Percentiles rank a stretch among this genome's conserved stretches.
phyloP scores from a whole-genome alignment of 257 asterid species.

The Schizonepeta tenuifolia region DNA sequence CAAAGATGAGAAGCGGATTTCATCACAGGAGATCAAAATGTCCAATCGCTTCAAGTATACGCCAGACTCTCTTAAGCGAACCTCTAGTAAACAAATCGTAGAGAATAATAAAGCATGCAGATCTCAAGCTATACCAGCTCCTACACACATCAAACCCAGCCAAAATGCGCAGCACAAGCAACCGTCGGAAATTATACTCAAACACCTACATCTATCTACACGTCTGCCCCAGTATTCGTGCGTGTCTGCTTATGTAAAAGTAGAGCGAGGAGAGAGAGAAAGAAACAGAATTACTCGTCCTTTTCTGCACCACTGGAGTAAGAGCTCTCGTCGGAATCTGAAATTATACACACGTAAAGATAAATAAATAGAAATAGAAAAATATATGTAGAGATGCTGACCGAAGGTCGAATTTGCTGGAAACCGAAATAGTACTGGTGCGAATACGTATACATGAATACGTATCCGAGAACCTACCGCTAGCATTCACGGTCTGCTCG shows the following conservation, averaged over 20 bases:
- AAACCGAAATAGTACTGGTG: conserved; percentile 38
- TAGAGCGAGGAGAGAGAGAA: conserved; percentile 21
- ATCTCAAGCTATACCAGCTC: conserved; percentile 44
- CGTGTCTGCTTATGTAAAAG: conserved; percentile 29
- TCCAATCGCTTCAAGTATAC: conserved; percentile 10
- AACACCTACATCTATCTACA: conserved; percentile 32
- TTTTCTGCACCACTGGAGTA: conserved; percentile 60
- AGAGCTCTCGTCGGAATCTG: conserved; percentile 80
- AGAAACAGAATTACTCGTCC: conserved; percentile 61
- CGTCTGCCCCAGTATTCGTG: conserved; percentile 32
- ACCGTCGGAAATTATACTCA: conserved; percentile 23
- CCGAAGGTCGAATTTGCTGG: conserved; percentile 33
- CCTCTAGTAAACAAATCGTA: conserved; percentile 36
- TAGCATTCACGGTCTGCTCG: conserved; percentile 44
- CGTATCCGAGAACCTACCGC: conserved; percentile 44
- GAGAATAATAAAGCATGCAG: conserved; percentile 41
- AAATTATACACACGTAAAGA: conserved; percentile 37
- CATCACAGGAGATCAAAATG: conserved; percentile 32
- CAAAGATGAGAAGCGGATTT: background rate
- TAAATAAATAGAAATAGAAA: conserved; percentile 7
- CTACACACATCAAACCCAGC: conserved; percentile 32
- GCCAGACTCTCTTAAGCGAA: conserved; percentile 29
- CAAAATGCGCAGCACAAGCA: conserved; percentile 22
- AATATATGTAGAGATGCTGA: conserved; percentile 43
- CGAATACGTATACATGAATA: conserved; percentile 32